These are phyloP conservation scores for Codiaeum variegatum DNA, from an alignment of 441 rosid genomes.

Conservation along the genomic window DNA sequence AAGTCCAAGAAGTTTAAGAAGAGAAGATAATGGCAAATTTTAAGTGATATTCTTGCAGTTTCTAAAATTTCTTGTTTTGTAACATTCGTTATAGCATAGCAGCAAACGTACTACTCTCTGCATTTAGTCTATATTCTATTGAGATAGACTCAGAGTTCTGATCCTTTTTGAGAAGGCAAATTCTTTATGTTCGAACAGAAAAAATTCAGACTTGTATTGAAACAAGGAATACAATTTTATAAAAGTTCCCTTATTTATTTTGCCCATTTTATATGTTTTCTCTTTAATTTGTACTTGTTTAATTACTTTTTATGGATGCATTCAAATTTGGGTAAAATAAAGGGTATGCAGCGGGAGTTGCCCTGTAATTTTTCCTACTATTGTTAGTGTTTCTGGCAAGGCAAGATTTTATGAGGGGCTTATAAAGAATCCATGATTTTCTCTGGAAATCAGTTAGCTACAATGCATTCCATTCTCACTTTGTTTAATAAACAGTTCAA, in stretches of 20 bases:
- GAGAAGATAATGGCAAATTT: neutral
- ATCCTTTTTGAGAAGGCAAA: neutral
- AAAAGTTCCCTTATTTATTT: neutral
- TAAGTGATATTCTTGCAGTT: neutral
- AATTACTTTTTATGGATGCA: too few relatives aligned
- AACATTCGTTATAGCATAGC: neutral
- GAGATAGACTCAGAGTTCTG: neutral
- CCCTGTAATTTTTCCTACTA: too few relatives aligned
- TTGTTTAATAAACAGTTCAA: conserved; percentile 1
- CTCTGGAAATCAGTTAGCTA: neutral
- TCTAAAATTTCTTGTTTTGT: neutral
- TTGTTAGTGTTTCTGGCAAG: too few relatives aligned
- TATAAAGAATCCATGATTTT: neutral
- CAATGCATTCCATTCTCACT: neutral
- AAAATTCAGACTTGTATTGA: neutral
- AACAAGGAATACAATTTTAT: neutral
- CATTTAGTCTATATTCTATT: neutral
- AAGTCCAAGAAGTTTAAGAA: conserved; percentile 40
- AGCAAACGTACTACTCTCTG: neutral
- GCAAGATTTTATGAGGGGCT: too few relatives aligned
- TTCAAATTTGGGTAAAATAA: too few relatives aligned
- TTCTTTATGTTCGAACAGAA: neutral
- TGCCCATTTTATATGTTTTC: too few relatives aligned
- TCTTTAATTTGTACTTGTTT: too few relatives aligned
- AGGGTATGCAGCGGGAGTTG: too few relatives aligned